Evolutionary conservation across 768 basidiomycete species (phyloP).

Genomic region (Lactifluus echinatus): DNA sequence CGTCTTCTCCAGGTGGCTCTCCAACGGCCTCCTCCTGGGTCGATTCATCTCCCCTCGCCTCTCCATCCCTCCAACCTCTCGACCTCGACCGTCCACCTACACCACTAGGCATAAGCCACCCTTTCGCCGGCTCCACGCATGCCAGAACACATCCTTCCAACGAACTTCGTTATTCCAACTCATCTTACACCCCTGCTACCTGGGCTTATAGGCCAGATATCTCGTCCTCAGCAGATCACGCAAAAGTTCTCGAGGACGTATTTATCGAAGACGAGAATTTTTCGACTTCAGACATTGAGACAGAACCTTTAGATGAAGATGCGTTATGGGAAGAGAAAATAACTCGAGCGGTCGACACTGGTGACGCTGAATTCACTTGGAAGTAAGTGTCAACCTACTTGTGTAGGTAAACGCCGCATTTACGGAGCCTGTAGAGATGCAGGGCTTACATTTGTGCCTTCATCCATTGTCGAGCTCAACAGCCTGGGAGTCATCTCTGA

Average conservation of each 20-base stretch:
- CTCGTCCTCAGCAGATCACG: not conserved
- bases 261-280: slow-evolving; percentile 9
- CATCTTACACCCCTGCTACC: slow-evolving; percentile 6
- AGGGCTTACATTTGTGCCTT: slow-evolving; percentile 11
- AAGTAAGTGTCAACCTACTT: not conserved
- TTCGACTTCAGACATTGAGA: not conserved
- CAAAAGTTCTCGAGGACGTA: slow-evolving; percentile 8
- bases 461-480: slow-evolving; percentile 9
- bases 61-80: slow-evolving; percentile 11
- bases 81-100: slow-evolving; percentile 11
- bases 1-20: slow-evolving; percentile 14
- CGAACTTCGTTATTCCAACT: slow-evolving; percentile 16
- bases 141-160: slow-evolving; percentile 12
- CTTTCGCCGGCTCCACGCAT: slow-evolving; percentile 13
- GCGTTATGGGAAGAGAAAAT: slow-evolving; percentile 12
- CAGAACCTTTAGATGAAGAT: slow-evolving; percentile 11
- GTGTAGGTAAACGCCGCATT: not conserved
- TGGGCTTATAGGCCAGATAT: slow-evolving; percentile 3
- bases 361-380: slow-evolving; percentile 14
- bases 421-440: not conserved
- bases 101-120: slow-evolving; percentile 1
- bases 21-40: slow-evolving; percentile 4
- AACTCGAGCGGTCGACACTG: slow-evolving; percentile 11
- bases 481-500: slow-evolving; percentile 9
- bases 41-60: slow-evolving; percentile 13